These are phyloP conservation scores for Blastocystis sp. DNA, from an alignment of 352 stramenopile genomes.

Conservation along the genomic window DNA sequence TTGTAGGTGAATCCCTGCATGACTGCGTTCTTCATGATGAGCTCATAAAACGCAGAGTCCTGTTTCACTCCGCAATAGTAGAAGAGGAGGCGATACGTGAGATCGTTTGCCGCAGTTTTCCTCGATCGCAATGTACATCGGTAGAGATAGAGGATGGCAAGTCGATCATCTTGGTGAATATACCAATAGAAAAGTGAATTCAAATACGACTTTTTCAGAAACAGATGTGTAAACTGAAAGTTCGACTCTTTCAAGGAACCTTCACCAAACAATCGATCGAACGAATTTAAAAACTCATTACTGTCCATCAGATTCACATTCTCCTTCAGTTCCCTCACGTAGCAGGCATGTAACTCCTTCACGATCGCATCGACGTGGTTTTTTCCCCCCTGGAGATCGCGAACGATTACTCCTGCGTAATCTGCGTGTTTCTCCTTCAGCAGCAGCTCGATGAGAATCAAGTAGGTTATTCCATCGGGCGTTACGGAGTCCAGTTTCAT, in stretches of 20 bases:
- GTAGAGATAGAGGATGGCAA: constrained; percentile 43
- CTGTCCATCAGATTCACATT: constrained; percentile 10
- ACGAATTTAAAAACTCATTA: neutral
- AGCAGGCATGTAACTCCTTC: neutral
- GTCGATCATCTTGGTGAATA: constrained; percentile 10
- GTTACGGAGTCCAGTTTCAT: constrained; percentile 20
- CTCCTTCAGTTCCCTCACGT: neutral
- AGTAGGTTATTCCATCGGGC: constrained; percentile 28
- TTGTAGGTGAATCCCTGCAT: constrained; percentile 28
- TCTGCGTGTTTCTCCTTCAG: neutral
- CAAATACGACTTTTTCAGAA: constrained; percentile 1
- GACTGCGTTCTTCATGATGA: constrained; percentile 27
- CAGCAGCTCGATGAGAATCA: constrained; percentile 34
- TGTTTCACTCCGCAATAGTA: constrained; percentile 8
- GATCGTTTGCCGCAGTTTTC: neutral
- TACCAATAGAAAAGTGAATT: constrained; percentile 42
- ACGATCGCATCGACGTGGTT: neutral
- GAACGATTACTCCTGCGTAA: constrained; percentile 5
- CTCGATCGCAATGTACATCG: neutral
- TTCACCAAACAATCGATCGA: neutral
- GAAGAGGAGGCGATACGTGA: constrained; percentile 30
- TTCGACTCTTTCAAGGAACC: neutral
- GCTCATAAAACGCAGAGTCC: neutral
- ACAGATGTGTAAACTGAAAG: constrained; percentile 5
- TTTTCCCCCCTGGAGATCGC: neutral